phyloP scores from a whole-genome alignment of 2,329 filamentous ascomycete genomes.

The Lachnellula cervina region DNA sequence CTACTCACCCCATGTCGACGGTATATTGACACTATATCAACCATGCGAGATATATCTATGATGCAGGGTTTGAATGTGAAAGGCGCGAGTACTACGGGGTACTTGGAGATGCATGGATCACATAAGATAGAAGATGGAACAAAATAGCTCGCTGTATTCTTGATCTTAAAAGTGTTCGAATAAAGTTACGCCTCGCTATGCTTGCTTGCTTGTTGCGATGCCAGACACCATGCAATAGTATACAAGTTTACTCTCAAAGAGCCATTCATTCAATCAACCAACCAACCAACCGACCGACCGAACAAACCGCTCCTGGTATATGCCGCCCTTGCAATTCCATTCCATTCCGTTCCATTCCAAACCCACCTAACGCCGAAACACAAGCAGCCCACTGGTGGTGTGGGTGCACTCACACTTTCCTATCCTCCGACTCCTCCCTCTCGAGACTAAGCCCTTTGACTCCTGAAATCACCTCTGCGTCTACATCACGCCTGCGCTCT shows the following conservation, averaged over 20 bases:
- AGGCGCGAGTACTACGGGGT: no score
- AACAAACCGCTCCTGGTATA: slow-evolving; percentile 9
- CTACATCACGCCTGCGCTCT: slow-evolving; percentile 39
- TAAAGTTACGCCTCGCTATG: slow-evolving; percentile 13
- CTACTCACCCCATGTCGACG: no score
- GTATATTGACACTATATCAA: no score
- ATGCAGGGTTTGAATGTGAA: no score
- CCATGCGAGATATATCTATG: no score
- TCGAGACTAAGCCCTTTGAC: slow-evolving; percentile 49
- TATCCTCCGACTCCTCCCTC: slow-evolving; percentile 28
- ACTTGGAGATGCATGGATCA: no score
- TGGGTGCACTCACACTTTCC: slow-evolving; percentile 12
- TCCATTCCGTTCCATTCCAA: background rate
- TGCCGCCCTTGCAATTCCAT: background rate
- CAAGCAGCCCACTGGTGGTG: background rate
- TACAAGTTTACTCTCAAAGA: background rate
- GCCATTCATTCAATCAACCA: no score
- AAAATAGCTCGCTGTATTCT: no score
- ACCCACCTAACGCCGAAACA: slow-evolving; percentile 8
- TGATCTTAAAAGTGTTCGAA: no score
- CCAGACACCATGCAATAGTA: slow-evolving; percentile 3
- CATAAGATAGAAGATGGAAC: no score
- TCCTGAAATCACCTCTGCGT: slow-evolving; percentile 56
- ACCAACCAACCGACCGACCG: no score
- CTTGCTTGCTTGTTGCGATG: slow-evolving; percentile 10